A percentile compares a stretch with the other conserved stretches of the same genome.
phyloP scores from a whole-genome alignment of 352 stramenopile genomes.

The Peronospora farinosa region DNA sequence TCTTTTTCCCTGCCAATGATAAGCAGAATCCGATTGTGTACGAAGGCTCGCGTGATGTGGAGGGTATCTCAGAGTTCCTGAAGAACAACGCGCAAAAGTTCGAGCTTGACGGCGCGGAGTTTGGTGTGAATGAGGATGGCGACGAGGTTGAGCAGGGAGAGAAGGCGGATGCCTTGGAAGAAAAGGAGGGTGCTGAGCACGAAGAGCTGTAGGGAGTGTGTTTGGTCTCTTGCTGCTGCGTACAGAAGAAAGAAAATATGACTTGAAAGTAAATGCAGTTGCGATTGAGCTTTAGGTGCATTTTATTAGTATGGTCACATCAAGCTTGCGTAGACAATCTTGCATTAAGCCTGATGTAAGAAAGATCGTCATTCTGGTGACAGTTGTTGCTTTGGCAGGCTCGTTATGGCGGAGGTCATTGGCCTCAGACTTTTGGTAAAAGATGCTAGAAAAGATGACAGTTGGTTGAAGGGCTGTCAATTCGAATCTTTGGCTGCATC shows the following conservation, averaged over 20 bases:
- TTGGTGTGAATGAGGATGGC: constrained; percentile 40
- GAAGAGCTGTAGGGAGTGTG: constrained; percentile 34
- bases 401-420: too few relatives aligned
- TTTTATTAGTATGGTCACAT: too few relatives aligned
- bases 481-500: too few relatives aligned
- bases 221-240: constrained; percentile 22
- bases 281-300: constrained; percentile 5
- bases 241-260: constrained; percentile 17
- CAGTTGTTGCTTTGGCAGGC: too few relatives aligned
- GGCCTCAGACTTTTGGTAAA: too few relatives aligned
- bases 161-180: constrained; percentile 14
- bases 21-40: constrained; percentile 85
- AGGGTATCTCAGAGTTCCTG: constrained; percentile 79
- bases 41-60: constrained; percentile 78
- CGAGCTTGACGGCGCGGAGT: constrained; percentile 50
- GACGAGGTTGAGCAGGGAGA: constrained; percentile 16
- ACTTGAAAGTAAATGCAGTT: constrained; percentile 26
- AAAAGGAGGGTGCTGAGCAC: constrained; percentile 46
- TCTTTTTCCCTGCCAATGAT: constrained; percentile 91
- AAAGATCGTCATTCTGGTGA: too few relatives aligned
- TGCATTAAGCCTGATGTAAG: too few relatives aligned
- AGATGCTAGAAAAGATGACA: too few relatives aligned
- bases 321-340: too few relatives aligned
- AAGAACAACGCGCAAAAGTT: constrained; percentile 86
- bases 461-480: too few relatives aligned